Evolutionary conservation across 129 eudicot species (phyloP), one percentile per base, ranked within the genome.

Genomic region (Arctium lappa): DNA sequence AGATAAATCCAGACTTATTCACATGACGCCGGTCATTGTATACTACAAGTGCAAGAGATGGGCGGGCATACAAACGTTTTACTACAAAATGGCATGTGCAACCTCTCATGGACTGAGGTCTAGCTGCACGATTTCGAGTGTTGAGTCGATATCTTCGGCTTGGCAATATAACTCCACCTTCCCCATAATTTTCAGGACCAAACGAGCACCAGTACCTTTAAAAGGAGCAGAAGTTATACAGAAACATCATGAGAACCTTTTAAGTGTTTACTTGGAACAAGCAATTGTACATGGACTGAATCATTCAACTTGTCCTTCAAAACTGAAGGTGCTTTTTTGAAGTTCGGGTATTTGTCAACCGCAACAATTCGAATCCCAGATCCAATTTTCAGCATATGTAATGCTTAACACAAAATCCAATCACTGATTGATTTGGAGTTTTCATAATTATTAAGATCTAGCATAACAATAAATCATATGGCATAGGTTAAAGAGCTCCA

Each of bases 91-190:
- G 94, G 74, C 99, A 96, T 13, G 89, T 88, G 79, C 99, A 96
- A 12, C 99, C 99, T 32, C 99, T 85, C 99, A 96, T 96, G 15
- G 99, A 96, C 66, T 96, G 99, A 62, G 99, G 99, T 83, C 97
- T 91, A 75, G 99, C 93, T 30, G 98, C 99, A 80, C 99, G 99
- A 70, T 96, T 96, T 84, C 99, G 92, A 33, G 99, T 96, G 85
- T 96, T 96, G 34, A 96, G 90, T 63, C 99, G 87, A 81, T 89
- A 96, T 81, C 89, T 92, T 88, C 98, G 86, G 75, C 99, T 96
- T 73, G 98, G 99, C 72, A 96, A 86, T 85, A 91, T 86, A 77
- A 86, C 86, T 31, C 99, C 99, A 68, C 98, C 98, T 88, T 96
- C 99, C 36, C 99, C 99, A 18, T 95, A 91, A 72, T 95, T 90